Conservation (phyloP, 1,139 yeast genomes). For the Candida dubliniensis region DNA sequence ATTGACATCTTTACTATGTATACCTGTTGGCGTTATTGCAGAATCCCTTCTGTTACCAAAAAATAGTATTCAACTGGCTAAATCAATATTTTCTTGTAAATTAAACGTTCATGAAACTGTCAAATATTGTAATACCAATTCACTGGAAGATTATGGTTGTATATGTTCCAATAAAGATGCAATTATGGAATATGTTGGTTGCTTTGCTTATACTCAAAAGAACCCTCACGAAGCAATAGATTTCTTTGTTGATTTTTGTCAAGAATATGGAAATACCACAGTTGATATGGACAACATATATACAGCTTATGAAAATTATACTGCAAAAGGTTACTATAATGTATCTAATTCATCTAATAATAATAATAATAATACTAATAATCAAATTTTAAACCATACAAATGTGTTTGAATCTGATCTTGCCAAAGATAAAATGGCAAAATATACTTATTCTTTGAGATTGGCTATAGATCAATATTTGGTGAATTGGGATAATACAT, state of each 20-base stretch:
- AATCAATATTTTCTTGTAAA: conserved; percentile 7
- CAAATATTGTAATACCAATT: conserved; percentile 12
- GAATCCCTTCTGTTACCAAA: background rate
- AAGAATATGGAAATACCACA: conserved; percentile 11
- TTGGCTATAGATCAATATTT: conserved; percentile 21
- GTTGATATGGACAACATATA: conserved; percentile 18
- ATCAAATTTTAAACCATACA: conserved; percentile 11
- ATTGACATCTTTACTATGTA: background rate
- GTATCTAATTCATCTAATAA: conserved; percentile 19
- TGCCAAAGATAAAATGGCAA: background rate
- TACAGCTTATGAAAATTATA: conserved; percentile 20
- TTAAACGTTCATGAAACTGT: conserved; percentile 12
- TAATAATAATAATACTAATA: too few species aligned
- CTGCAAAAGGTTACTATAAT: conserved; percentile 18
- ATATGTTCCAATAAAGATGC: conserved; percentile 16
- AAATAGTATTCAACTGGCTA: conserved; percentile 3
- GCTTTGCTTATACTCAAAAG: conserved; percentile 10
- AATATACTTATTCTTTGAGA: conserved; percentile 6
- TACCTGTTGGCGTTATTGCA: background rate
- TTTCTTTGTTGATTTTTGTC: conserved; percentile 15
- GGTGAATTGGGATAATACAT: conserved; percentile 37
- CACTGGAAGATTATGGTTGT: conserved; percentile 11
- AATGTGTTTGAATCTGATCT: background rate
- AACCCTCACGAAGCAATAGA: conserved; percentile 7
- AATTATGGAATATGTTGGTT: conserved; percentile 18